Evolutionary conservation across 2,329 filamentous ascomycete species (phyloP), one percentile per base, ranked within the genome.

Genomic region (Parastagonospora avenae): DNA sequence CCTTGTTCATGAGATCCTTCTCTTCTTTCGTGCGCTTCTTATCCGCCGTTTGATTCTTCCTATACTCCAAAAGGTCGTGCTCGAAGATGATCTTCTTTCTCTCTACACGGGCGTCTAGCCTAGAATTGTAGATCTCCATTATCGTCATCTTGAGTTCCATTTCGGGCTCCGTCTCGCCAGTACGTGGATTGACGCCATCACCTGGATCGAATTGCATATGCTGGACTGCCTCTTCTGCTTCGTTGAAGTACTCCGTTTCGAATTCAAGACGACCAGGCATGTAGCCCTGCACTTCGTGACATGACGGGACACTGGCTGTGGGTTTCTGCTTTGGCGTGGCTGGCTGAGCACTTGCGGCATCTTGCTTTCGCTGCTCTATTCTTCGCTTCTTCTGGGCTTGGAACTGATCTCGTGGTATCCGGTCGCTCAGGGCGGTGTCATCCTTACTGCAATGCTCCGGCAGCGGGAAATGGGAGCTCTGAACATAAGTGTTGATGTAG

Each of bases 201-300:
- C 94, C 94, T 0, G 94, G 93, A 50, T 97, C 93, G 67, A 99
- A 99, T 58, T 95, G 90, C 92, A 99, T 97, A 57, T 96, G 87
- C 72, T 99, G 94, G 2, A 99, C 94, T 0, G 93, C 93, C 76
- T 97, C 95, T 77, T 99, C 94, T 1, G 94, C 94, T 67, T 99
- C 94, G 67, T 99, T 99, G 67, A 93, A 90, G 70, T 96, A 94
- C 67, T 99, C 94, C 0, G 91, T 97, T 79, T 99, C 94, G 59
- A 99, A 99, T 68, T 99, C 94, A 59, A 99, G 76, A 35, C 94
- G 91, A 38, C 94, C 94, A 2, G 94, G 94, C 94, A 99, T 99
- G 73, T 96, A 99, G 2, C 94, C 94, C 74, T 97, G 92, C 32
- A 99, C 94, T 75, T 99, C 94, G 78, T 99, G 94, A 73, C 94